Conservation (phyloP, 2,329 filamentous ascomycete species). For the Penicillium sp. region DNA sequence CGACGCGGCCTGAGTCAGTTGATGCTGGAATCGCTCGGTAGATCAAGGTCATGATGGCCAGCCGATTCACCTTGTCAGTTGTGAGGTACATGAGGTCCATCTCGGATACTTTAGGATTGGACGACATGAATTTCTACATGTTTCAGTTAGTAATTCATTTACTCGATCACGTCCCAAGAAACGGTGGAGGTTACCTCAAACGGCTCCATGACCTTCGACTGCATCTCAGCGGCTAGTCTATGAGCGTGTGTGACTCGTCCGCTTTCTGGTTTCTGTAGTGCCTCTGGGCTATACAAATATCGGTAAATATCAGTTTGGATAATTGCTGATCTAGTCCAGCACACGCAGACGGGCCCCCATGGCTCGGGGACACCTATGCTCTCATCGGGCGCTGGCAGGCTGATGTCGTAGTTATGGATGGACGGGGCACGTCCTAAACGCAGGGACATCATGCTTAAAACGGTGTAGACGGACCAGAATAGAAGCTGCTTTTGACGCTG, state of each 20-base stretch:
- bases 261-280: conserved; percentile 21
- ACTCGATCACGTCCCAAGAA: not conserved
- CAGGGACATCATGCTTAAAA: conserved; percentile 52
- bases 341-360: conserved; percentile 43
- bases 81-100: conserved; percentile 25
- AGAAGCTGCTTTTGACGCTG: conserved; percentile 34
- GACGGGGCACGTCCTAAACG: conserved; percentile 51
- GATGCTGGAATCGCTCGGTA: conserved; percentile 35
- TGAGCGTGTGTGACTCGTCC: conserved; percentile 24
- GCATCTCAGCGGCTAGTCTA: conserved; percentile 25
- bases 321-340: conserved; percentile 50
- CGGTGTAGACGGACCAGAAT: conserved; percentile 53
- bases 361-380: conserved; percentile 14
- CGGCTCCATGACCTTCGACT: conserved; percentile 22
- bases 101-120: conserved; percentile 13
- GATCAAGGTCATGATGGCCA: conserved; percentile 33
- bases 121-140: conserved; percentile 10
- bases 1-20: conserved; percentile 14
- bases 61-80: conserved; percentile 31
- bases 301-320: conserved; percentile 55
- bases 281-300: conserved; percentile 42
- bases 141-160: not conserved
- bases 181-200: conserved; percentile 20
- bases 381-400: conserved; percentile 32
- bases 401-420: conserved; percentile 54